Evolutionary conservation across 495 filamentous ascomycete genomes (phyloP), one percentile per base, ranked within the genome.

Genomic region (Hypoxylon lienhwacheense): DNA sequence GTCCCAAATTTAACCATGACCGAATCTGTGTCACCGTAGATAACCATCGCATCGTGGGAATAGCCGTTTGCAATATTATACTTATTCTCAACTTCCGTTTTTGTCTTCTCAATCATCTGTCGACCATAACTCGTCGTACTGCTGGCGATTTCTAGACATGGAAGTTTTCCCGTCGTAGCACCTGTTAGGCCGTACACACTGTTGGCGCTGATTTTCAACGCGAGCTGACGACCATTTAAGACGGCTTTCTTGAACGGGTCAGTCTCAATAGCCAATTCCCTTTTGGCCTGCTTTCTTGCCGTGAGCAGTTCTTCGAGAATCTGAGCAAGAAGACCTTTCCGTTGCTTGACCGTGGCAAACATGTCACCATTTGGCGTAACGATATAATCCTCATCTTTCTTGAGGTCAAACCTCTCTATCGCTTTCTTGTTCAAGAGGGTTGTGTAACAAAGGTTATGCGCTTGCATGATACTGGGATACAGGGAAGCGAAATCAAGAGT

Each of bases 1-100:
- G 89, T 88, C 8, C 93, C 93, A 63, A 99, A 99, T 63, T 97
- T 97, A 25, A 99, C 93, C 93, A 99, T 99, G 69, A 99, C 93
- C 5, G 93, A 99, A 77, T 99, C 93, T 17, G 93, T 99, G 68
- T 99, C 93, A 72, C 93, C 93, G 59, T 99, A 99, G 51, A 99
- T 95, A 70, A 99, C 93, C 61, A 95, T 79, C 0, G 93, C 93
- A 69, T 97, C 88, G 66, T 97, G 89, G 2, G 81, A 80, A 70
- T 97, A 97, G 10, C 93, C 95, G 63, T 97, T 97, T 8, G 88
- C 88, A 31, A 97, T 90, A 14, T 83, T 92, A 61, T 96, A 99
- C 51, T 81, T 81, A 24, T 77, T 70, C 66, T 99, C 93, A 5
- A 99, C 93, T 68, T 97, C 93, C 19, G 85, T 76, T 67, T 96